Percentiles rank a stretch among this genome's conserved stretches.
These are phyloP conservation scores for Pisolithus tinctorius DNA, from an alignment of 768 basidiomycete species.

Conservation along the genomic window DNA sequence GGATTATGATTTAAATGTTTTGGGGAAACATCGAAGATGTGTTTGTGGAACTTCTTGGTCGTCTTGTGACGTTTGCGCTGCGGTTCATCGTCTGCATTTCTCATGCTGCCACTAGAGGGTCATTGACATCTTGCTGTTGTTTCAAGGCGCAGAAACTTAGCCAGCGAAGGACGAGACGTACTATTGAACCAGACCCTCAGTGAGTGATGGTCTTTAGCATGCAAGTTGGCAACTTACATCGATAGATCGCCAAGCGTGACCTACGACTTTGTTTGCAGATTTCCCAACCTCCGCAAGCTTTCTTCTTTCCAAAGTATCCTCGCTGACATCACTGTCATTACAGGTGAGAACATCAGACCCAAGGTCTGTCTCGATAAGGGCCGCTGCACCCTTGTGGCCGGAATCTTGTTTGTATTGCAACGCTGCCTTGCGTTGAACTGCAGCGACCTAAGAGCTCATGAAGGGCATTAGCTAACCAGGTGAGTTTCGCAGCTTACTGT, in stretches of 20 bases:
- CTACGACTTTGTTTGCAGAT: neutral
- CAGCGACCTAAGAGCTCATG: neutral
- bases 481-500: neutral
- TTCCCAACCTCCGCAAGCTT: neutral
- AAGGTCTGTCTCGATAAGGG: neutral
- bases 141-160: neutral
- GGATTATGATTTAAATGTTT: neutral
- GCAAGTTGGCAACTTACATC: no score
- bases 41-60: neutral
- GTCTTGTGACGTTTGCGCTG: neutral
- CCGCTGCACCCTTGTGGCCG: neutral
- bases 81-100: neutral
- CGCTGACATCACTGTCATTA: neutral
- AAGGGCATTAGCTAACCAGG: neutral
- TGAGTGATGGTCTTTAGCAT: no score
- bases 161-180: neutral
- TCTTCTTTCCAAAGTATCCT: neutral
- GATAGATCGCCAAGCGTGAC: neutral
- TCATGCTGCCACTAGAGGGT: neutral
- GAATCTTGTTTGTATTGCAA: neutral
- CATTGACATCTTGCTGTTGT: neutral
- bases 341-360: neutral
- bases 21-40: neutral
- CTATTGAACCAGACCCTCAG: neutral
- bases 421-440: neutral